Evolutionary conservation across 2,329 filamentous ascomycete genomes (phyloP), one percentile per base, ranked within the genome.

Genomic region (Pseudogymnoascus sp.): DNA sequence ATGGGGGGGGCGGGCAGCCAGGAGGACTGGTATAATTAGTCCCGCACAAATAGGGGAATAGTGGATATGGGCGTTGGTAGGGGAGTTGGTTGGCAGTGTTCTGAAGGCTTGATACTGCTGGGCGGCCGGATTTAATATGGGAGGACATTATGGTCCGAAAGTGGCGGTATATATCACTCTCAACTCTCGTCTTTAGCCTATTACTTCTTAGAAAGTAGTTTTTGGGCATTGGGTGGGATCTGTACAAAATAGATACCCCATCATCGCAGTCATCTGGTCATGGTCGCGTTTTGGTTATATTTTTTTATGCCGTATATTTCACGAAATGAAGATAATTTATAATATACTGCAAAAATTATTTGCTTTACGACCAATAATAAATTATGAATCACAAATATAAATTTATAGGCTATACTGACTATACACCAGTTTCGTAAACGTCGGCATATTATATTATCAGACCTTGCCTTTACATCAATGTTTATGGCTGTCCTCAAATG

Each of bases 141-240:
- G 17, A 38, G 25, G 33, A 27, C 38, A 39, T 39, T 59, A 59
- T 59, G 33, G 17, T 27, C 58, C 38, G 3, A 38, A n/a, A 59
- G 35, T 39, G 58, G 25, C 35, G 33, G 58, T 59, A 39, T 59
- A 41, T 59, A 59, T 59, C 58, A 59, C 58, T 59, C 58, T 59
- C 58, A 39, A 39, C 58, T 59, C 58, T 59, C 38, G 29, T 59
- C 33, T 27, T 59, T 59, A 36, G 58, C 58, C n/a, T 39, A 39
- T 27, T 39, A 17, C 58, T 39, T 59, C 58, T 39, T 59, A 59
- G 17, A 35, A 58, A 38, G 29, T 59, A 38, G 15, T 59, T 36
- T 59, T 59, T 2, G 6, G 58, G 33, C 33, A 39, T 59, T n/a
- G 35, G 33, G 35, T 59, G 17, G 58, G 35, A 38, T 39, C 58